Evolutionary conservation across 2,329 filamentous ascomycete genomes (phyloP).

Genomic region (Pseudonectria buxi): DNA sequence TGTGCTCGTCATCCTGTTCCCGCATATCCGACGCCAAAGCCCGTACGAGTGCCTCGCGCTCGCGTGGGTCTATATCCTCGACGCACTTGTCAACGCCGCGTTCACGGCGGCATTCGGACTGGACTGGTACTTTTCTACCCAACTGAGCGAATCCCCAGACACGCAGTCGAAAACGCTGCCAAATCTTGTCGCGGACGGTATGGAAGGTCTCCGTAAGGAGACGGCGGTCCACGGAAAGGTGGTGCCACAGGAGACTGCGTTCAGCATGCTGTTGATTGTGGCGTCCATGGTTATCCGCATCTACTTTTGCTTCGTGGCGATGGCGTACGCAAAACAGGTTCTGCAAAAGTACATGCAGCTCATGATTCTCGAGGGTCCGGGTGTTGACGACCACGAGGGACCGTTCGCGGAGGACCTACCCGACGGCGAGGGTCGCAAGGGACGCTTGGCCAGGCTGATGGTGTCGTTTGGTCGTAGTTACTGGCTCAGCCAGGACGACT

Average conservation of each 20-base stretch:
- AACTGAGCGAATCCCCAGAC: constrained; percentile 36
- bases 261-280: constrained; percentile 71
- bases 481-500: constrained; percentile 67
- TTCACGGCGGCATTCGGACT: constrained; percentile 79
- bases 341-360: constrained; percentile 56
- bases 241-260: constrained; percentile 53
- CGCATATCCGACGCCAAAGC: constrained; percentile 71
- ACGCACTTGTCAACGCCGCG: constrained; percentile 71
- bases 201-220: constrained; percentile 28
- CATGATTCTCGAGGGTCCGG: constrained; percentile 42
- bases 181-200: constrained; percentile 26
- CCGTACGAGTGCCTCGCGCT: constrained; percentile 75
- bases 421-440: constrained; percentile 74
- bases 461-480: constrained; percentile 66
- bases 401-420: constrained; percentile 63
- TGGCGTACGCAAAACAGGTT: constrained; percentile 73
- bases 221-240: constrained; percentile 28
- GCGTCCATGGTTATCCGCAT: constrained; percentile 67
- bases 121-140: constrained; percentile 73
- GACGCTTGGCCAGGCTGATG: constrained; percentile 73
- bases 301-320: constrained; percentile 79
- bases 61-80: constrained; percentile 78
- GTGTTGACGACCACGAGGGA: constrained; percentile 46
- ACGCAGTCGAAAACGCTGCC: constrained; percentile 16
- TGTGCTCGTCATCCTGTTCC: constrained; percentile 62